A percentile compares a stretch with the other conserved stretches of the same genome.
Conservation (phyloP, 108 stramenopile genomes). For the Nitzschia inconspicua region DNA sequence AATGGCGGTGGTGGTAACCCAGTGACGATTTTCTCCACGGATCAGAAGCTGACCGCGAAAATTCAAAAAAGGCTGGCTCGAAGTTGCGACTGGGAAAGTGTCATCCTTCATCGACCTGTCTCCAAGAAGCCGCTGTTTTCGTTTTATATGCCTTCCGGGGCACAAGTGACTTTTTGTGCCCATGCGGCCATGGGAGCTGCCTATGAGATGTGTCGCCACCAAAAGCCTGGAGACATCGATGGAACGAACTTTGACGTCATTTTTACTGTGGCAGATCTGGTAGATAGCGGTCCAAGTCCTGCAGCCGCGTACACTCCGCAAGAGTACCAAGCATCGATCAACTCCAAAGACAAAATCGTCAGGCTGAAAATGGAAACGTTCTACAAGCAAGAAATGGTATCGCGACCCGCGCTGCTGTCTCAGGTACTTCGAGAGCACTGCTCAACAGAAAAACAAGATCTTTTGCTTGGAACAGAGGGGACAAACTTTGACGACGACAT, state of each 20-base stretch:
- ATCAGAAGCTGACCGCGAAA: conserved; percentile 15
- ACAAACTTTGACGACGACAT: too few species aligned
- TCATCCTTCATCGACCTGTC: conserved; percentile 31
- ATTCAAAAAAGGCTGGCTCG: conserved; percentile 42
- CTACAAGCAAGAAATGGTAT: neutral
- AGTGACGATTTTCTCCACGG: conserved; percentile 55
- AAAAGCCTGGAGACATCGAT: too few species aligned
- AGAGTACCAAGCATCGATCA: neutral
- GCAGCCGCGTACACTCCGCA: neutral
- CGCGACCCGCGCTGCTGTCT: conserved; percentile 5
- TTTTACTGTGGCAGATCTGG: neutral
- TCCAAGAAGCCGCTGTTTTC: conserved; percentile 22
- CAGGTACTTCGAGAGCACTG: conserved; percentile 17
- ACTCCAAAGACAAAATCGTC: neutral
- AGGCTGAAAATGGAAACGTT: conserved; percentile 2
- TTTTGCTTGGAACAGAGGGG: too few species aligned
- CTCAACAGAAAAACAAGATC: too few species aligned
- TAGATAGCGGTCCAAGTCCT: neutral
- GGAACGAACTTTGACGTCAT: neutral
- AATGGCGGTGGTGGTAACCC: conserved; percentile 57
- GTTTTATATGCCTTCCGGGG: conserved; percentile 75
- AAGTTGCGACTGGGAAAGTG: conserved; percentile 64
- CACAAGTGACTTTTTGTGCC: conserved; percentile 69
- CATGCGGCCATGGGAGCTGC: conserved; percentile 75
- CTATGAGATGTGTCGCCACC: conserved; percentile 8